phyloP scores from a whole-genome alignment of 441 rosid species.

The Eruca vesicaria region DNA sequence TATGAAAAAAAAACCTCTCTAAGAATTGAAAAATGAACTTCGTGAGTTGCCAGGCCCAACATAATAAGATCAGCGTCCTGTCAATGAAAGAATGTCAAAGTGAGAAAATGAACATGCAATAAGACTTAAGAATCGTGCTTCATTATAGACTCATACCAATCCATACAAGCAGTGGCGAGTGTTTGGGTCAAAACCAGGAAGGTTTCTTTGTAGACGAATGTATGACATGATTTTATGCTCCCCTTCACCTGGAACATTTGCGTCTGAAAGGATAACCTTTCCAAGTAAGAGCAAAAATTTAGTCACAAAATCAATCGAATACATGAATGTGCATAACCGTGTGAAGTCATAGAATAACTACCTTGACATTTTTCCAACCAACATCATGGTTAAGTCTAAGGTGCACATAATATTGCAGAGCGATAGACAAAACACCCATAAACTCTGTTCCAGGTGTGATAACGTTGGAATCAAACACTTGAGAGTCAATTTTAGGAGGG shows the following conservation, averaged over 20 bases:
- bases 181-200: slow-evolving; percentile 90
- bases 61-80: slow-evolving; percentile 98
- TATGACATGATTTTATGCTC: slow-evolving; percentile 97
- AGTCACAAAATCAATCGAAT: slow-evolving; percentile 13
- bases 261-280: slow-evolving; percentile 97
- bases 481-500: slow-evolving; percentile 70
- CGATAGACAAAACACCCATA: slow-evolving; percentile 49
- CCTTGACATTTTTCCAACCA: slow-evolving; percentile 54
- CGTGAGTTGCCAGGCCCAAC: slow-evolving; percentile 98
- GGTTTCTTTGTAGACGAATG: slow-evolving; percentile 92
- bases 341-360: slow-evolving; percentile 15
- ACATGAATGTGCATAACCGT: background rate
- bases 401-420: slow-evolving; percentile 45
- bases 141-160: slow-evolving; percentile 62
- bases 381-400: slow-evolving; percentile 44
- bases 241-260: slow-evolving; percentile 99
- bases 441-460: slow-evolving; percentile 65
- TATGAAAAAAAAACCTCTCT: slow-evolving; percentile 72
- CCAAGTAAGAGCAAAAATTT: slow-evolving; percentile 27
- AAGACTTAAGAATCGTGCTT: background rate
- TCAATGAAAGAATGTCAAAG: slow-evolving; percentile 28
- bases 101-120: slow-evolving; percentile 10
- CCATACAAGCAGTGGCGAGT: slow-evolving; percentile 95
- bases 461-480: slow-evolving; percentile 51
- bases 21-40: slow-evolving; percentile 94